phyloP scores from a whole-genome alignment of 2,329 filamentous ascomycete species.

The Fusarium newnesense region DNA sequence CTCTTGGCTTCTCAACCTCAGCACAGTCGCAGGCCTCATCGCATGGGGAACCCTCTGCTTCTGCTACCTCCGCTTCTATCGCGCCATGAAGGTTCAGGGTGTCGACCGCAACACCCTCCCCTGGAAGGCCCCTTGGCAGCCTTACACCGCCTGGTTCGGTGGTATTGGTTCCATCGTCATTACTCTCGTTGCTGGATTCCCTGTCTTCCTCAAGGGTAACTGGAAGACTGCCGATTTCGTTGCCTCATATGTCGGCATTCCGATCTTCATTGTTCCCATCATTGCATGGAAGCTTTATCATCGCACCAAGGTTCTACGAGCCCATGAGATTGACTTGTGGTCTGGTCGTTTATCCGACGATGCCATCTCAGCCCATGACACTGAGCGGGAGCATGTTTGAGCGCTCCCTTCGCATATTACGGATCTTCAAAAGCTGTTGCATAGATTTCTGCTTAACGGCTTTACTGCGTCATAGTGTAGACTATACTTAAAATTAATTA shows the following conservation, averaged over 20 bases:
- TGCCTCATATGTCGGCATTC: conserved; percentile 72
- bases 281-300: conserved; percentile 65
- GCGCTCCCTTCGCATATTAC: fast-evolving
- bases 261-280: conserved; percentile 69
- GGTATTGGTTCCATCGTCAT: conserved; percentile 69
- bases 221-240: conserved; percentile 73
- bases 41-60: conserved; percentile 69
- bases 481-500: not conserved
- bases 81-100: conserved; percentile 59
- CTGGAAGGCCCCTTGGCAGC: conserved; percentile 63
- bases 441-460: fast-evolving
- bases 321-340: conserved; percentile 63
- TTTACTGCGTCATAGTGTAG: not conserved
- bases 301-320: conserved; percentile 47
- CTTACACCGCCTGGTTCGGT: conserved; percentile 72
- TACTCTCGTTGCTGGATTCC: conserved; percentile 80
- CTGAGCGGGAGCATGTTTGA: not conserved
- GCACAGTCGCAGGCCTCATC: conserved; percentile 69
- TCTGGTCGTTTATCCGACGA: conserved; percentile 32
- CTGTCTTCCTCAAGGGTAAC: conserved; percentile 73
- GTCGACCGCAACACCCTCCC: conserved; percentile 64
- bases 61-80: conserved; percentile 68
- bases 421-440: fast-evolving
- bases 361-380: not conserved
- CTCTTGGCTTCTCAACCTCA: conserved; percentile 77